phyloP scores from a whole-genome alignment of 1,284 basidiomycete species.

The Pisolithus thermaeus region DNA sequence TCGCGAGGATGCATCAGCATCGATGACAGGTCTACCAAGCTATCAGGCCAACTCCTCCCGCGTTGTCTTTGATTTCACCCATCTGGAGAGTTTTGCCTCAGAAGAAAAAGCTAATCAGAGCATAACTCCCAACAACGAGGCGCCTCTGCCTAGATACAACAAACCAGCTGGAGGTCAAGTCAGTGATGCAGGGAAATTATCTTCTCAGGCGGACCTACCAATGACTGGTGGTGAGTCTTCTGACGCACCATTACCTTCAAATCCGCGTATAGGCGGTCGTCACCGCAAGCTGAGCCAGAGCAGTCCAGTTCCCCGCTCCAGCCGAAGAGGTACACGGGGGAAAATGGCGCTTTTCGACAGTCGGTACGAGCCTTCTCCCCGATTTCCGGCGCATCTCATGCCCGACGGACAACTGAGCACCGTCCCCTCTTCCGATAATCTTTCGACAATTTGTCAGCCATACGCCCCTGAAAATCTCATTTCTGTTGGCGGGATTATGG shows the following conservation, averaged over 20 bases:
- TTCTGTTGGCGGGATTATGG: constrained; percentile 32
- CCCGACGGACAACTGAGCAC: constrained; percentile 28
- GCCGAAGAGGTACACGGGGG: constrained; percentile 65
- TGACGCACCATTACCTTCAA: constrained; percentile 15
- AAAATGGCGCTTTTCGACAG: constrained; percentile 94
- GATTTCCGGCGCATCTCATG: constrained; percentile 36
- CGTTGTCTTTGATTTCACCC: constrained; percentile 68
- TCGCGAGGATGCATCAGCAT: constrained; percentile 27
- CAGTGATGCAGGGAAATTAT: constrained; percentile 5
- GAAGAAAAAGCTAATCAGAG: constrained; percentile 63
- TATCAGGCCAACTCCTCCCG: constrained; percentile 52
- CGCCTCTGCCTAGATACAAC: constrained; percentile 21
- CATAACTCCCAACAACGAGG: constrained; percentile 37
- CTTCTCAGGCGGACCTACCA: constrained; percentile 6
- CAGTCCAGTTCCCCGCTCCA: constrained; percentile 55
- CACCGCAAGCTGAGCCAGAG: constrained; percentile 84
- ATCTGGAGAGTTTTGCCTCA: constrained; percentile 76
- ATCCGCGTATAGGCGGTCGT: constrained; percentile 39
- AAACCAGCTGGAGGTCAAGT: constrained; percentile 2
- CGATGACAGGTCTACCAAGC: constrained; percentile 48
- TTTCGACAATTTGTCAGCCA: constrained; percentile 14
- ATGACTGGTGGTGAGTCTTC: constrained; percentile 21
- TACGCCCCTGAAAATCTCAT: constrained; percentile 9
- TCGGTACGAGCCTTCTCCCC: constrained; percentile 40
- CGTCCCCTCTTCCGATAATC: constrained; percentile 26